Base-by-base conservation (phyloP, 192 early-diverging fungal genomes). In the Irineochytrium annulatum region DNA sequence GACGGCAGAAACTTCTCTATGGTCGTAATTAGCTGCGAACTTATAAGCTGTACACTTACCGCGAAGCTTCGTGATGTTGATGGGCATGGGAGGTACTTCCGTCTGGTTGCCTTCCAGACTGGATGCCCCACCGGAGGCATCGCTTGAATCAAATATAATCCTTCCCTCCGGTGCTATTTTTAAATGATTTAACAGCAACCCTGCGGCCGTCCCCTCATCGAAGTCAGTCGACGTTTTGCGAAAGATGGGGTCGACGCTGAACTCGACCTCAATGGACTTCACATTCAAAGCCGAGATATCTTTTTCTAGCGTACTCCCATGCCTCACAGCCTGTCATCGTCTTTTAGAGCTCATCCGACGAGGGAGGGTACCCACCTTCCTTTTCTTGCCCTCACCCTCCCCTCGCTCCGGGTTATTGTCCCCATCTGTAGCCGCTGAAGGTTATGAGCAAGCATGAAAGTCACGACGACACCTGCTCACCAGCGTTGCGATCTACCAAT, bases 221-320 rank as follows among this genome's bases (percentile, higher is more conserved):
- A 98, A 97, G 68, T 95, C 93, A 5, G 94, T 93, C 11, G 88
- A 92, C n/a, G 93, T 95, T 68, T 98, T 98, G 66, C 94, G 91
- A 75, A 96, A 98, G 28, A 97, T 75, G 33, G 95, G 95, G 68
- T 98, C 95, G 8, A 95, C 87, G 1, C 82, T 76, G 53, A 94
- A 96, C 63, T 98, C 95, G 16, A 94, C 72, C 53, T 97, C 93
- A 16, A 93, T 83, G 59, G 90, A 88, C 57, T 94, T 92, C 45
- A 89, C 74, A 26, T 85, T 91, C 31, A 98, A 82, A 17, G 71
- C 56, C 14, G 77, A 73, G 61, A 88, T 84, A 65, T 95, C 90
- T 67, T 92, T 91, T 60, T 87, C 90, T 14, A 97, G 68, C 0
- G 92, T 97, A 20, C 75, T 77, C 41, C 51, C 60, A 49, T 22